Conservation (phyloP, 2,329 filamentous ascomycete genomes). For the Pezicula radicicola region DNA sequence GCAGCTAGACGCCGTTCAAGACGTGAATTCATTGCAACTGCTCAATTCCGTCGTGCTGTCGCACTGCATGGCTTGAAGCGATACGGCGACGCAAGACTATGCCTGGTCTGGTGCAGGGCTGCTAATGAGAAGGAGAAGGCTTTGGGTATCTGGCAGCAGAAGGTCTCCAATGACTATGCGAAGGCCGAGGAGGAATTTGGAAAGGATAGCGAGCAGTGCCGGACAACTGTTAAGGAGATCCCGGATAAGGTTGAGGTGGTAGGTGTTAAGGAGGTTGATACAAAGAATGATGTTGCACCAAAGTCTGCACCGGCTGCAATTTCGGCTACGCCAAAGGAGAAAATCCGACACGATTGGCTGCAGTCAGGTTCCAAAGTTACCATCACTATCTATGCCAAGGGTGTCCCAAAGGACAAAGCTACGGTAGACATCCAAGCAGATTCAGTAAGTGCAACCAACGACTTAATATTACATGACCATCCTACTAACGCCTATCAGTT, state of each 20-base stretch:
- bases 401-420: slow-evolving; percentile 54
- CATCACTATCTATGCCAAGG: slow-evolving; percentile 64
- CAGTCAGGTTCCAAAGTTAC: slow-evolving; percentile 59
- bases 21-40: slow-evolving; percentile 73
- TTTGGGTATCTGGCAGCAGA: slow-evolving; percentile 55
- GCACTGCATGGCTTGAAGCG: slow-evolving; percentile 66
- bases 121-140: slow-evolving; percentile 49
- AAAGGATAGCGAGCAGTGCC: slow-evolving; percentile 43
- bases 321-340: slow-evolving; percentile 44
- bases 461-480: slow-evolving; percentile 3
- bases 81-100: slow-evolving; percentile 72
- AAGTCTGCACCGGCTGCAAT: slow-evolving; percentile 3
- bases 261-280: slow-evolving; percentile 12
- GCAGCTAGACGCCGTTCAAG: slow-evolving; percentile 65
- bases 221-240: slow-evolving; percentile 46
- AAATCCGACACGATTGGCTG: slow-evolving; percentile 69
- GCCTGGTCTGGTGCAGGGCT: slow-evolving; percentile 58
- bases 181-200: slow-evolving; percentile 35
- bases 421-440: slow-evolving; percentile 38
- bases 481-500: slow-evolving; percentile 34
- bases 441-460: slow-evolving; percentile 10
- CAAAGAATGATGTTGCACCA: slow-evolving; percentile 7
- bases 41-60: slow-evolving; percentile 77
- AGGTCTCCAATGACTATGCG: slow-evolving; percentile 49
- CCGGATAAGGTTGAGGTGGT: slow-evolving; percentile 42